Evolutionary conservation across 805 yeast species (phyloP).

Genomic region (Pichia californica): DNA sequence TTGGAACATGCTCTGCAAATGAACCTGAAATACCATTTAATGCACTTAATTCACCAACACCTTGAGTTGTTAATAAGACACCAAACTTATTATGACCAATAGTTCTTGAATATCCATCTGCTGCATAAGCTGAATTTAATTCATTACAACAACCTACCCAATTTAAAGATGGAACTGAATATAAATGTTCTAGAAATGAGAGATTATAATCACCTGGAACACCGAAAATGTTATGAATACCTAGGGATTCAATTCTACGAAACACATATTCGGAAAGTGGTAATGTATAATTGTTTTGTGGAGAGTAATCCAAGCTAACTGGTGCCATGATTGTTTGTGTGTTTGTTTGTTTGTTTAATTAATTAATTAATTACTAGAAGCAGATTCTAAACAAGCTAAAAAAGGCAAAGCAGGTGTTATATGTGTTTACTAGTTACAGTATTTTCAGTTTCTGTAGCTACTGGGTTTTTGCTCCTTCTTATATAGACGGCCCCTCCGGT

Average conservation of each 20-base stretch:
- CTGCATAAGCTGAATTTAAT: constrained; percentile 82
- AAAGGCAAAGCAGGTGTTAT: no score
- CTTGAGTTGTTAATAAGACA: constrained; percentile 66
- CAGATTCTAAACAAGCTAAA: no score
- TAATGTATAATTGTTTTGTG: background rate
- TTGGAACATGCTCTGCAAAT: constrained; percentile 72
- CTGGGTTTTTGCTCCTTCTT: no score
- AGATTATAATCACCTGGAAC: constrained; percentile 78
- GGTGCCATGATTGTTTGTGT: constrained; percentile 18
- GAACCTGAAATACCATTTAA: constrained; percentile 80
- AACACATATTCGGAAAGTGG: constrained; percentile 65
- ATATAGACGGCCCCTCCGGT: no score
- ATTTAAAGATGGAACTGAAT: constrained; percentile 40
- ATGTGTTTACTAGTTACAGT: no score
- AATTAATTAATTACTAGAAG: background rate
- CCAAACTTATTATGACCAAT: constrained; percentile 45
- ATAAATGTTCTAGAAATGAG: constrained; percentile 60
- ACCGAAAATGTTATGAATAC: constrained; percentile 60
- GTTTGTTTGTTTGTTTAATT: background rate
- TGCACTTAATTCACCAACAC: constrained; percentile 87
- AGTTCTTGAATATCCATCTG: constrained; percentile 79
- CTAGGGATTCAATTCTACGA: constrained; percentile 47
- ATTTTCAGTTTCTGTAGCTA: no score
- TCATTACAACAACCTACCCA: constrained; percentile 90
- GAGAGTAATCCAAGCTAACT: constrained; percentile 8